These are phyloP conservation scores for Pichia kluyveri DNA, from an alignment of 805 yeast species.

Conservation along the genomic window DNA sequence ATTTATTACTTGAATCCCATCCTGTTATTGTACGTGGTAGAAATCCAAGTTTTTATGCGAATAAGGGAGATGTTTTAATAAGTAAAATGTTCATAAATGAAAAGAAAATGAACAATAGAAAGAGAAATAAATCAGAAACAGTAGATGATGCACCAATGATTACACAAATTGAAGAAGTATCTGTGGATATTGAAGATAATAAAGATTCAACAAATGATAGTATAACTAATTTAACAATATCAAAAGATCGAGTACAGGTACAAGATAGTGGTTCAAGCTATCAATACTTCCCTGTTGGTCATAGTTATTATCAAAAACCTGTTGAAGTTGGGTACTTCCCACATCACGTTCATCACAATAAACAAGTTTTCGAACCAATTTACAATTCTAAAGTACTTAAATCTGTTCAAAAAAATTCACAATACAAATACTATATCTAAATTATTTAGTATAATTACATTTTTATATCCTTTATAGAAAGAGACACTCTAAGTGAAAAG, in stretches of 20 bases:
- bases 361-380: constrained; percentile 24
- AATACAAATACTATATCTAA: constrained; percentile 9
- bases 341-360: constrained; percentile 29
- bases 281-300: constrained; percentile 39
- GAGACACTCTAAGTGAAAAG: too few relatives aligned
- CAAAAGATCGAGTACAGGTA: neutral
- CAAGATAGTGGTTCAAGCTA: constrained; percentile 20
- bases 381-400: neutral
- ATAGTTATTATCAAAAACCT: constrained; percentile 40
- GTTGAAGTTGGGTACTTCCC: constrained; percentile 43
- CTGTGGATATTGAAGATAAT: too few relatives aligned
- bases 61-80: constrained; percentile 36
- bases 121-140: neutral
- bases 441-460: neutral
- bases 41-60: constrained; percentile 42
- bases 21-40: constrained; percentile 46
- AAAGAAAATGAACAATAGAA: neutral
- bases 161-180: neutral
- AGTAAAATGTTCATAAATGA: constrained; percentile 8
- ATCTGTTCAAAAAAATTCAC: neutral
- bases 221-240: neutral
- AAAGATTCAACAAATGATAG: neutral
- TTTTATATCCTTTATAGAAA: too few relatives aligned
- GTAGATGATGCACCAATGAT: neutral
- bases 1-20: constrained; percentile 16